These are phyloP conservation scores for Boletus insuetus DNA, from an alignment of 768 basidiomycete species.

Conservation along the genomic window DNA sequence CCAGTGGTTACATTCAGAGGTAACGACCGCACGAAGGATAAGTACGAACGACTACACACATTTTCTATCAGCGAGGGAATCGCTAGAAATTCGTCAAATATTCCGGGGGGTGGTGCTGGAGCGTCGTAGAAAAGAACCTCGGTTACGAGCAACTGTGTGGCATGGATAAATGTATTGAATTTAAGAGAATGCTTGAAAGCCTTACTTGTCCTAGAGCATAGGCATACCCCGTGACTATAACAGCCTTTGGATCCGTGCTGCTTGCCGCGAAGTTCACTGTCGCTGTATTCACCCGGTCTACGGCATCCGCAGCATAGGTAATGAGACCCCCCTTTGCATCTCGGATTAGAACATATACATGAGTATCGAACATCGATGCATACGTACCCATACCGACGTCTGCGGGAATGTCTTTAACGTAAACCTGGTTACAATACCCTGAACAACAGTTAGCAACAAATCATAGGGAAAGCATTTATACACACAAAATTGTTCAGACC, in stretches of 20 bases:
- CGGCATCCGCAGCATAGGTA: slow-evolving; percentile 11
- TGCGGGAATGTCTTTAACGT: slow-evolving; percentile 53
- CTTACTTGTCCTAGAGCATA: neutral
- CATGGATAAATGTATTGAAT: neutral
- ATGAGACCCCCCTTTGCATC: slow-evolving; percentile 46
- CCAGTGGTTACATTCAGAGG: neutral
- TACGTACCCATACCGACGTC: slow-evolving; percentile 52
- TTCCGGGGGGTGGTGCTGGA: slow-evolving; percentile 21
- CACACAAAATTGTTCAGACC: slow-evolving; percentile 53
- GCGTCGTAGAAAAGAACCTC: slow-evolving; percentile 54
- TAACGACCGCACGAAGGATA: slow-evolving; percentile 4
- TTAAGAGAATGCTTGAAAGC: neutral
- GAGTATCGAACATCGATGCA: neutral
- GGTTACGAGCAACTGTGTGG: slow-evolving; percentile 10
- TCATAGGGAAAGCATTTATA: neutral
- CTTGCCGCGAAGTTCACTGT: slow-evolving; percentile 11
- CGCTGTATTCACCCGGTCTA: slow-evolving; percentile 6
- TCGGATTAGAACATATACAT: neutral
- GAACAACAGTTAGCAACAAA: neutral
- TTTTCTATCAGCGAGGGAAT: slow-evolving; percentile 5
- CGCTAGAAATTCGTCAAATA: slow-evolving; percentile 25
- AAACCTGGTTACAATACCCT: slow-evolving; percentile 60
- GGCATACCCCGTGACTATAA: slow-evolving; percentile 43
- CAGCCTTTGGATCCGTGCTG: slow-evolving; percentile 13
- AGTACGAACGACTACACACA: slow-evolving; percentile 4